phyloP scores from a whole-genome alignment of 2,329 filamentous ascomycete species.

The Cylindrodendrum hubeiense region DNA sequence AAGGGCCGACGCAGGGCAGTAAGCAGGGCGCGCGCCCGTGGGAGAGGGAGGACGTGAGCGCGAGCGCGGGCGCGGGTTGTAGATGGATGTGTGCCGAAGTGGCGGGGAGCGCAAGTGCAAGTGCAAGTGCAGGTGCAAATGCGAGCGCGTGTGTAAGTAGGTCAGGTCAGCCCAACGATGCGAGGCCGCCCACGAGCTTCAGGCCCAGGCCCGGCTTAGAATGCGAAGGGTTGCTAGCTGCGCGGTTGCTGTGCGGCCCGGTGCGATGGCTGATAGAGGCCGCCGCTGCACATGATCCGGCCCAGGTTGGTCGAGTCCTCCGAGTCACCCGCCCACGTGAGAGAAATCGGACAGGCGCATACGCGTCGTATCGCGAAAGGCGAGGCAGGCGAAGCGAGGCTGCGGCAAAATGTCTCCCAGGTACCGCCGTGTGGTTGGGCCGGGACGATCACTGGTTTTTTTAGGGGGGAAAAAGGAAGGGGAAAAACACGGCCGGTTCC shows the following conservation, averaged over 20 bases:
- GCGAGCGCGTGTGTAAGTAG: constrained; percentile 12
- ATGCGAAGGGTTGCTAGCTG: background rate
- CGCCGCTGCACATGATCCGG: constrained; percentile 21
- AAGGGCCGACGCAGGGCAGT: constrained; percentile 19
- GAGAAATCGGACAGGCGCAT: constrained; percentile 6
- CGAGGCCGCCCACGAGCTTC: constrained; percentile 10
- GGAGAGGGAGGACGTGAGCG: constrained; percentile 1
- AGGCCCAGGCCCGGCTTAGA: background rate
- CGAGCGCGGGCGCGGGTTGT: background rate
- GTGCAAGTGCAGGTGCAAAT: background rate
- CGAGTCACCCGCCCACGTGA: constrained; percentile 6
- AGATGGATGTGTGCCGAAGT: background rate
- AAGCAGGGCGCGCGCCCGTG: background rate
- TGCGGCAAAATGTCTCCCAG: background rate
- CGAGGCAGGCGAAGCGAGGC: background rate
- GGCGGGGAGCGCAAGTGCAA: background rate
- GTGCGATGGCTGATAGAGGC: constrained; percentile 14
- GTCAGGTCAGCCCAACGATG: constrained; percentile 19
- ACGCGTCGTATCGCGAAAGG: constrained; percentile 19
- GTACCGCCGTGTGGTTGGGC: background rate
- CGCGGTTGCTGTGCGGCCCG: background rate
- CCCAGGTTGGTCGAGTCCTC: background rate
- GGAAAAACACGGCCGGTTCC: background rate
- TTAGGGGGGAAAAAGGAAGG: background rate
- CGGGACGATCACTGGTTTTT: background rate